Evolutionary conservation across 2,329 filamentous ascomycete genomes (phyloP).

Genomic region (Colletotrichum spaethianum): DNA sequence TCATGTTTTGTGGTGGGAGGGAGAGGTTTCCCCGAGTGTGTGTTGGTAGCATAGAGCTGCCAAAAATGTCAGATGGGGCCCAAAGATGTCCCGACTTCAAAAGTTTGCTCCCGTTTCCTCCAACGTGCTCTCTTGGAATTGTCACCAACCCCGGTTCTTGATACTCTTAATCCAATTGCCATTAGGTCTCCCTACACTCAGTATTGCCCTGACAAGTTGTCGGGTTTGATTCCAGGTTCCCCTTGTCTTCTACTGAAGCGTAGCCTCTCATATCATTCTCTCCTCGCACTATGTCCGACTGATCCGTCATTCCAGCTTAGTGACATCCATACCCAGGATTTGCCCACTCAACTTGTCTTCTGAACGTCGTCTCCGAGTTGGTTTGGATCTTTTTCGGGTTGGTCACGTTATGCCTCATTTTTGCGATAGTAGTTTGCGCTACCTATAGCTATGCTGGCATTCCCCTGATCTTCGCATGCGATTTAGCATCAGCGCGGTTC

Average conservation of each 20-base stretch:
- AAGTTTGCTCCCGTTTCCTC: conserved; percentile 9
- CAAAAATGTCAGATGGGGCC: conserved; percentile 40
- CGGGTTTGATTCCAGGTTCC: neutral
- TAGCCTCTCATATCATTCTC: neutral
- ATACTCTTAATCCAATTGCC: neutral
- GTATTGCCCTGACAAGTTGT: neutral
- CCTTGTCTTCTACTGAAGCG: neutral
- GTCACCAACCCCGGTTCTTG: neutral
- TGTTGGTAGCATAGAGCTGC: conserved; percentile 42
- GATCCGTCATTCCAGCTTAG: neutral
- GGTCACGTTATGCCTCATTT: neutral
- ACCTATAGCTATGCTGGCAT: neutral
- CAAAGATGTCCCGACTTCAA: conserved; percentile 40
- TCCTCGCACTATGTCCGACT: no score
- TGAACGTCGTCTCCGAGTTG: neutral
- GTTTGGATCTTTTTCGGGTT: neutral
- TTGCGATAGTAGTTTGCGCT: neutral
- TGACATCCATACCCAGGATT: neutral
- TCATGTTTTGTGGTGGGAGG: conserved; percentile 17
- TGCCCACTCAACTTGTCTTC: neutral
- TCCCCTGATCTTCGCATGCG: neutral
- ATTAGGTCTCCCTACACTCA: no score
- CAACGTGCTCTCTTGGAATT: neutral
- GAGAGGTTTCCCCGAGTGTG: conserved; percentile 36
- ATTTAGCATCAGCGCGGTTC: neutral